phyloP scores from a whole-genome alignment of 176 grass and related monocot species.

The Hyparrhenia diplandra region DNA sequence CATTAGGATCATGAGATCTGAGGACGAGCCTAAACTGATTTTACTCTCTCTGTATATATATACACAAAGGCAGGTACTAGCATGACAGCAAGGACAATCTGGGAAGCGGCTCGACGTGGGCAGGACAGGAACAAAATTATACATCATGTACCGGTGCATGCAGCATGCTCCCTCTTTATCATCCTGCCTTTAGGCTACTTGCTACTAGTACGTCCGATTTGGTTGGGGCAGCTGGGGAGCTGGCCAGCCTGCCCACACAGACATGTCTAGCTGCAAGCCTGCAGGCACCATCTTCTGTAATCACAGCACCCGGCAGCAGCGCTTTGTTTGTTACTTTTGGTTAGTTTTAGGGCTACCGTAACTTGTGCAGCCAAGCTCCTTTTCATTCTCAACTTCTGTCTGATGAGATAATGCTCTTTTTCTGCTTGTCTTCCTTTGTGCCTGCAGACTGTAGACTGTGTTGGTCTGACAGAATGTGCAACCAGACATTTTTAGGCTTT shows the following conservation, averaged over 20 bases:
- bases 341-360: background rate
- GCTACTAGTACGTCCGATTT: background rate
- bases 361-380: background rate
- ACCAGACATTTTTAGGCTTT: background rate
- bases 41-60: too few relatives aligned
- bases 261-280: background rate
- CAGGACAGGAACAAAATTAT: constrained; percentile 7
- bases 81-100: background rate
- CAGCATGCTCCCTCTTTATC: background rate
- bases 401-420: background rate
- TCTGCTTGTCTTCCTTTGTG: background rate
- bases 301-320: background rate
- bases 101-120: background rate
- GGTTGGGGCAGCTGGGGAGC: background rate
- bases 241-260: background rate
- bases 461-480: too few relatives aligned
- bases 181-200: background rate
- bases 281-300: background rate
- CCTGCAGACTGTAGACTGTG: too few relatives aligned
- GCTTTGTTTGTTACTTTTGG: background rate
- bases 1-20: too few relatives aligned
- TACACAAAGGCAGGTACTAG: too few relatives aligned
- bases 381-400: background rate
- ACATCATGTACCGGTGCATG: background rate
- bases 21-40: too few relatives aligned